Evolutionary conservation across 129 eudicot species (phyloP).

Genomic region (Apium graveolens): DNA sequence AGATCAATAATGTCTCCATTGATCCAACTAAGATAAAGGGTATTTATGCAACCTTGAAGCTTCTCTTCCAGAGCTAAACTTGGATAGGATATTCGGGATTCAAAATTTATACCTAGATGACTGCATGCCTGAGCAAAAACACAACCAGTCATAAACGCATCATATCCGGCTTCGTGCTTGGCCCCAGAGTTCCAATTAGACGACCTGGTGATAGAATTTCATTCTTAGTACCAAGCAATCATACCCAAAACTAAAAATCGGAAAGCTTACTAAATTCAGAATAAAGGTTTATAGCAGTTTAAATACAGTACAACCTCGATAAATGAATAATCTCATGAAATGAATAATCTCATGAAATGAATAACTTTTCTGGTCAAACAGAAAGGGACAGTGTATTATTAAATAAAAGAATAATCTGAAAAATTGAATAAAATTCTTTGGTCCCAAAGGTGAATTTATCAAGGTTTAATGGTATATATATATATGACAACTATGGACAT

Average conservation of each 20-base stretch:
- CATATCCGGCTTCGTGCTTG: slow-evolving; percentile 97
- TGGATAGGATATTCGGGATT: slow-evolving; percentile 5
- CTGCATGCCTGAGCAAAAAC: slow-evolving; percentile 83
- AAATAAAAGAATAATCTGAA: too few species aligned
- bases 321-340: too few species aligned
- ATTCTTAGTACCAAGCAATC: not conserved
- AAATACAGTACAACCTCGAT: not conserved
- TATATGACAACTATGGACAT: not conserved
- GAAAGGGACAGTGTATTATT: too few species aligned
- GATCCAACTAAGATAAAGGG: slow-evolving; percentile 79
- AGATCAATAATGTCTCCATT: slow-evolving; percentile 70
- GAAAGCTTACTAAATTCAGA: not conserved
- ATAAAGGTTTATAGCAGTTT: not conserved
- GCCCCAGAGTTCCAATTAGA: slow-evolving; percentile 96
- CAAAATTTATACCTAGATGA: slow-evolving; percentile 50
- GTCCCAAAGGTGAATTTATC: too few species aligned
- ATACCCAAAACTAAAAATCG: not conserved
- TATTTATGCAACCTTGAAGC: slow-evolving; percentile 63
- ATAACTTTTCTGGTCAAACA: too few species aligned
- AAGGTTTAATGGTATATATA: not conserved
- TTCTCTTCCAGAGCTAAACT: slow-evolving; percentile 34
- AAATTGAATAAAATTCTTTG: too few species aligned
- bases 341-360: too few species aligned
- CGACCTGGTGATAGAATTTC: slow-evolving; percentile 37
- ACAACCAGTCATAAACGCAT: slow-evolving; percentile 97